Evolutionary conservation across 345 rosid species (phyloP), one percentile per base, ranked within the genome.

Genomic region (Trapa incisa): DNA sequence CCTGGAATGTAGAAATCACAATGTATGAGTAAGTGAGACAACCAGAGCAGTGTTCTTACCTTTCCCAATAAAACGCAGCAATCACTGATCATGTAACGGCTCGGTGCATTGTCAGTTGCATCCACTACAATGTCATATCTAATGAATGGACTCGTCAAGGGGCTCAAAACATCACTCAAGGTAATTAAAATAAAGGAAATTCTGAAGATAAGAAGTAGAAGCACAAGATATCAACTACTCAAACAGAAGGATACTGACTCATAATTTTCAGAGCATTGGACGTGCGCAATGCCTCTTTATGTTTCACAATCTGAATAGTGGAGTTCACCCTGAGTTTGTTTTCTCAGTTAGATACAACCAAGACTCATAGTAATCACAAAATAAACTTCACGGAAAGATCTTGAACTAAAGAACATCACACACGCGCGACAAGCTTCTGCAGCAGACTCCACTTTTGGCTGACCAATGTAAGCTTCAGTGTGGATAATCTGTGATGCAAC

Each of bases 81-180:
- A 86, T 94, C 97, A 72, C 87, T 91, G 75, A 91, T 94, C 96
- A 91, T 83, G 84, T 94, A 94, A 62, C 96, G 96, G 66, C 99
- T 91, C 53, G 99, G 97, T 54, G 97, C 89, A 80, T 91, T 94
- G 73, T 94, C 98, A 0, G 96, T 92, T 66, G 96, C 98, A 78
- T 92, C 98, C 29, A 92, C 87, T 37, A 88, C 75, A 57, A 92
- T 65, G 78, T 90, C 96, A 74, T 89, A 92, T 82, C 98, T 92
- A 71, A 64, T 33, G 68, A 68, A 66, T 42, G 72, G 38, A 11
- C 16, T 69, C 73, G 89, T 82, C 35, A 83, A 0, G 83, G 89
- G 79, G 64, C 75, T 62, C 65, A 63, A 33, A 48, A 37, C 45
- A 61, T 38, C 13, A 45, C 2, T 11, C 5, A 37, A 9, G 1